Evolutionary conservation across 2,329 filamentous ascomycete genomes (phyloP), one percentile per base, ranked within the genome.

Genomic region (Ploettnerulaceae sp.): DNA sequence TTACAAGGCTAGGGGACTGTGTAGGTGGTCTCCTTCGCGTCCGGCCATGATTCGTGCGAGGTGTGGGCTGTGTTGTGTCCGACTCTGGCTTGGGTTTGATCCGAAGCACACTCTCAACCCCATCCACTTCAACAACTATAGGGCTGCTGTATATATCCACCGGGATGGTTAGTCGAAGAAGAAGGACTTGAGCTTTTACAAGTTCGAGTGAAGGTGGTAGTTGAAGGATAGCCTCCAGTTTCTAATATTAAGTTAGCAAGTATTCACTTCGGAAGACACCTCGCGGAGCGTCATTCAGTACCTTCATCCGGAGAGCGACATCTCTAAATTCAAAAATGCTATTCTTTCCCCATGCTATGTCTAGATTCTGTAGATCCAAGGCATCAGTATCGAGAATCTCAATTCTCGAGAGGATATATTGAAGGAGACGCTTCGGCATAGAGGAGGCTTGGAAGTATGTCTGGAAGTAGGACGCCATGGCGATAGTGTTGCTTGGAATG

Each of bases 361-460:
- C 89, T 53, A 97, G 70, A 57, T 89, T 88, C 55, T 93, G 89
- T 52, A 93, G 76, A 61, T 96, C 86, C 56, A 96, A 72, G 9
- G 86, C 83, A 62, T 94, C 85, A 47, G 88, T 86, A 61, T 97
- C 93, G 49, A 98, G 79, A 45, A 96, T 75, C 58, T 95, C 89
- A 49, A 95, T 75, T 48, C 84, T 82, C 18, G 85, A 84, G 32
- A 98, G 73, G 39, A 84, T 88, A 71, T 93, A 95, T 57, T 88
- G 84, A 55, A 97, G 77, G 60, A 97, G 76, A 66, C 85, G 82
- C 76, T 93, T 95, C 70, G 90, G 87, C 73, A 95, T 88, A 57
- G 80, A 86, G 54, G 89, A 62, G 14, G 53, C 45, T 45, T 57
- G 55, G 32, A 64, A 60, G 45, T 60, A 61, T 14, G 55, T 51